Percentiles rank a stretch among this genome's conserved stretches.
These are phyloP conservation scores for Fonsecaea pugnacius DNA, from an alignment of 2,329 filamentous ascomycete species.

Conservation along the genomic window DNA sequence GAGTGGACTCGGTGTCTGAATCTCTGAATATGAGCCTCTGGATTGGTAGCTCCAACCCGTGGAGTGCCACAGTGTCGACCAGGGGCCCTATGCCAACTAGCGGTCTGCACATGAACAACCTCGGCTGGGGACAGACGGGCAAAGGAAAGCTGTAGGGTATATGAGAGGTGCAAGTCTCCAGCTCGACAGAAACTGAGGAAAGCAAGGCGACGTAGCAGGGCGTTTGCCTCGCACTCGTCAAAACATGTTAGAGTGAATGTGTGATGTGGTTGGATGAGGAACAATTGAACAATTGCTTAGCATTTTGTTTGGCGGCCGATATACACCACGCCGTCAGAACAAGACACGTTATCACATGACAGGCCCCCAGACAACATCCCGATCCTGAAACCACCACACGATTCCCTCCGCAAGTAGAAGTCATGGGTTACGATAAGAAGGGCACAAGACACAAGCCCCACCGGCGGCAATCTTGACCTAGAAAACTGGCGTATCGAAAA, in stretches of 20 bases:
- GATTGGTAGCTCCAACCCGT: neutral
- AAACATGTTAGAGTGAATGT: too few species aligned
- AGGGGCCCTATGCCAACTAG: neutral
- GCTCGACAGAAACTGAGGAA: too few species aligned
- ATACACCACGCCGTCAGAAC: neutral
- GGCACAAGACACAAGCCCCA: neutral
- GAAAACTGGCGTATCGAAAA: constrained; percentile 62
- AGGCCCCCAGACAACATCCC: neutral
- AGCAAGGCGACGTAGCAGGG: too few species aligned
- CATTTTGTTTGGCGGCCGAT: neutral
- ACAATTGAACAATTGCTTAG: too few species aligned
- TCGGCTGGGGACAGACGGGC: neutral
- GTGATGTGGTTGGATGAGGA: too few species aligned
- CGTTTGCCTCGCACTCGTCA: too few species aligned
- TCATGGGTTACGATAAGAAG: neutral
- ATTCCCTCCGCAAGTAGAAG: neutral
- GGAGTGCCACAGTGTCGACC: neutral
- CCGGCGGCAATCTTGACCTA: neutral
- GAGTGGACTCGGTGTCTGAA: too few species aligned
- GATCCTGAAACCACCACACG: neutral
- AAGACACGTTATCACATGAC: neutral
- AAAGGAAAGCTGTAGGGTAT: neutral
- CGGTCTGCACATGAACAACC: neutral
- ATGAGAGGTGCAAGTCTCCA: neutral
- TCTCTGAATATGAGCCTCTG: neutral